Evolutionary conservation across 129 eudicot species (phyloP), one percentile per base, ranked within the genome.

Genomic region (Lactuca saligna): DNA sequence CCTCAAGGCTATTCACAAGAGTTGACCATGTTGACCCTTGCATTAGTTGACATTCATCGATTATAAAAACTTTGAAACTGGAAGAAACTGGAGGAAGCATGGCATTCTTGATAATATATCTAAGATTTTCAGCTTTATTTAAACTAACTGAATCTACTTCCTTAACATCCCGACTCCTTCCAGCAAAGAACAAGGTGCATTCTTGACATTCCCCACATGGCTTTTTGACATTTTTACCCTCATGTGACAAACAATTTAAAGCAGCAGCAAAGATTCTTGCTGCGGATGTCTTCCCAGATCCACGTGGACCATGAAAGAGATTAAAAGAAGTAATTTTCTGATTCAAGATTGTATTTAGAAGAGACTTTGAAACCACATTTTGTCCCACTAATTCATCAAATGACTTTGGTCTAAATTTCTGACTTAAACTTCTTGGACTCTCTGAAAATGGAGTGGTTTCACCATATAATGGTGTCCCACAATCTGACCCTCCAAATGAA

Each of bases 231-330:
- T 8, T 49, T 54, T 76, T 54, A 8, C 66, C 73, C 33, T 85
- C 86, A 0, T 46, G 64, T 8, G 92, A 82, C 7, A 89, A 82
- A 65, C 99, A 94, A 71, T 94, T 94, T 57, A 94, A 78, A 16
- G 91, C 97, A 34, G 96, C 99, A 65, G 99, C 99, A 68, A 87
- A 94, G 5, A 94, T 76, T 73, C 93, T 87, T 2, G 99, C 82
- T 48, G 93, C 93, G 57, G 90, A 85, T 58, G 93, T 85, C 65
- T 94, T 94, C 9, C 99, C 99, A 8, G 96, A 87, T 68, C 99
- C 99, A 39, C 86, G 91, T 10, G 99, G 88, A 51, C 99, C 99
- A 58, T 94, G 91, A 68, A 94, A 94, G 69, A 94, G 80, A 76
- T 87, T 89, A 54, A 87, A 82, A 3, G 99, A 72, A 41, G 75